A percentile compares a stretch with the other conserved stretches of the same genome.
Conservation (phyloP, 164 flowering plant species). For the Aristolochia californica region DNA sequence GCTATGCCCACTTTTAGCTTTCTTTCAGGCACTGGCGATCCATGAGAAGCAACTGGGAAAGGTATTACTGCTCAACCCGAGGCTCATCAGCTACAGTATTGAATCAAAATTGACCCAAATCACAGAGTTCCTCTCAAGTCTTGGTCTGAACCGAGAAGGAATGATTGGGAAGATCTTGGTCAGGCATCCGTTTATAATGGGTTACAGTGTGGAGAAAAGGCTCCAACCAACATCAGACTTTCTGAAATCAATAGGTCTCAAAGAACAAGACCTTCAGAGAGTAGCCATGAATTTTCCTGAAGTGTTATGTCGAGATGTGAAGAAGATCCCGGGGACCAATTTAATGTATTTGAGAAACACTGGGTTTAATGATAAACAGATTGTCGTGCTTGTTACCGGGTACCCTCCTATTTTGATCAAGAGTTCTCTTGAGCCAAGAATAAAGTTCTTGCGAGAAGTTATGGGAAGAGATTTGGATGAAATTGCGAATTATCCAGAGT, state of each 20-base stretch:
- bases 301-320: slow-evolving; percentile 75
- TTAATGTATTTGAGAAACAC: slow-evolving; percentile 35
- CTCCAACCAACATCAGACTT: slow-evolving; percentile 75
- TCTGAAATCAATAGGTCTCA: slow-evolving; percentile 57
- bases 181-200: slow-evolving; percentile 79
- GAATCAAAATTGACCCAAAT: slow-evolving; percentile 55
- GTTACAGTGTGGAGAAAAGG: slow-evolving; percentile 77
- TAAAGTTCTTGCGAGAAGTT: slow-evolving; percentile 59
- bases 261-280: slow-evolving; percentile 40
- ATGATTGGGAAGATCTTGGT: slow-evolving; percentile 65
- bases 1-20: slow-evolving; percentile 86
- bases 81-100: slow-evolving; percentile 92
- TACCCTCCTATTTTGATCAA: slow-evolving; percentile 84
- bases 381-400: slow-evolving; percentile 55
- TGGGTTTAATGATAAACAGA: slow-evolving; percentile 55
- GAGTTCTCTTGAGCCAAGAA: slow-evolving; percentile 86
- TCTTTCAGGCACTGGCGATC: slow-evolving; percentile 73
- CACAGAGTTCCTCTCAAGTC: slow-evolving; percentile 56
- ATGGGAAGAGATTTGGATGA: slow-evolving; percentile 74
- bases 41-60: slow-evolving; percentile 72
- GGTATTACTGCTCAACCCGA: slow-evolving; percentile 65
- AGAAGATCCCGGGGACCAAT: slow-evolving; percentile 64
- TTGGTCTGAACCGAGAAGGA: slow-evolving; percentile 59
- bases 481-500: slow-evolving; percentile 67
- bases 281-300: slow-evolving; percentile 60